A percentile compares a stretch with the other conserved stretches of the same genome.
Evolutionary conservation across 805 yeast genomes (phyloP).

Genomic region (Sugiyamaella chiloensis): DNA sequence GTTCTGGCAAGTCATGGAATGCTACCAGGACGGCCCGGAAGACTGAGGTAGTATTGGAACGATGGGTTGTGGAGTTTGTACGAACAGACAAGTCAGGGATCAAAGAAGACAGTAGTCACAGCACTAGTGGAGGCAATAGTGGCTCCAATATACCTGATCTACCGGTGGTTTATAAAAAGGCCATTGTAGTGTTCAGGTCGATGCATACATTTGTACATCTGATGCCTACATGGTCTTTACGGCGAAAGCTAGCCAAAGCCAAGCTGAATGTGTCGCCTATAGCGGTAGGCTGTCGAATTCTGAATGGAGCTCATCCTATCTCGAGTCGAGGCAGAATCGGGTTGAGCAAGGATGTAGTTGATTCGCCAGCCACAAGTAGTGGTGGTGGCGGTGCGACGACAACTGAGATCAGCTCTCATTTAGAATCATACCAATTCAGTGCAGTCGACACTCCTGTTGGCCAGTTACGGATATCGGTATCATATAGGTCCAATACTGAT

Average conservation of each 20-base stretch:
- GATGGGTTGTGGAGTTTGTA: conserved; percentile 82
- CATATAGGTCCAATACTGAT: conserved; percentile 68
- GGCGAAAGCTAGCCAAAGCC: conserved; percentile 42
- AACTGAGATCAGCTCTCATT: conserved; percentile 26
- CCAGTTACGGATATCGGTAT: conserved; percentile 65
- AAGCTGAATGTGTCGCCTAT: conserved; percentile 40
- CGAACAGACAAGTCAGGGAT: too few relatives aligned
- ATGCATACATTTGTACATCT: conserved; percentile 62
- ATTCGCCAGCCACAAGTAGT: background rate
- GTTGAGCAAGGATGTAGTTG: conserved; percentile 54
- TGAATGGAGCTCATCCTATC: conserved; percentile 78
- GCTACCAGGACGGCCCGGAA: conserved; percentile 64
- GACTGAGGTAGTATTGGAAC: conserved; percentile 84
- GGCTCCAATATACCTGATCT: conserved; percentile 41
- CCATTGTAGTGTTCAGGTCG: conserved; percentile 70
- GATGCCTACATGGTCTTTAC: conserved; percentile 68
- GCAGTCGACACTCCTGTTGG: conserved; percentile 80
- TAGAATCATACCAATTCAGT: conserved; percentile 58
- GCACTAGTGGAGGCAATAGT: background rate
- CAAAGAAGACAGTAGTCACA: too few relatives aligned
- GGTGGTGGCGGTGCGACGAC: conserved; percentile 1
- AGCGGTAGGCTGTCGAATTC: conserved; percentile 51
- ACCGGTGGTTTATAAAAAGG: conserved; percentile 68
- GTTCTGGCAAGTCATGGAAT: conserved; percentile 40
- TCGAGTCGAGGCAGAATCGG: conserved; percentile 83